Conservation (phyloP, 148 eudicot genomes). For the Fallopia convolvulus region DNA sequence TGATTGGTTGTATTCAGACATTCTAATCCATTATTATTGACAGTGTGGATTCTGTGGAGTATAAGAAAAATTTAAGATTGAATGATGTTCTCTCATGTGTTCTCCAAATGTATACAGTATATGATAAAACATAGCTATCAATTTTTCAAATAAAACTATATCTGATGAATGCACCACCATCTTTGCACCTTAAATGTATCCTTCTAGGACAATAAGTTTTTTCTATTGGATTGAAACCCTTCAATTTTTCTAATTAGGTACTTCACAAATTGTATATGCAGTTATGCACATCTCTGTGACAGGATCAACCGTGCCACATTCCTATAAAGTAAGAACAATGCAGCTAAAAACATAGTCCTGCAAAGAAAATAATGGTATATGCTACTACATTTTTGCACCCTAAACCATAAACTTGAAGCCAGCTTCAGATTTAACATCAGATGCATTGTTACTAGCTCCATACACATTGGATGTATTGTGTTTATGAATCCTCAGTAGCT, state of each 20-base stretch:
- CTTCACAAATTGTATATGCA: neutral
- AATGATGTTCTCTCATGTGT: neutral
- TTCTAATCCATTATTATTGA: neutral
- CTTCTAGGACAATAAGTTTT: neutral
- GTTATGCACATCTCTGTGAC: neutral
- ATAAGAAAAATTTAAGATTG: neutral
- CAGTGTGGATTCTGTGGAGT: neutral
- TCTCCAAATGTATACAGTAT: neutral
- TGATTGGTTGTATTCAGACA: neutral
- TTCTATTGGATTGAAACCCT: no score
- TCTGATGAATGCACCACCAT: neutral
- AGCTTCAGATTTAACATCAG: neutral
- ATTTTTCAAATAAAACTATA: neutral
- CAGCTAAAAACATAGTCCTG: neutral
- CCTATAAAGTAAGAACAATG: neutral
- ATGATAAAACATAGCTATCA: neutral
- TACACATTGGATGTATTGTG: neutral
- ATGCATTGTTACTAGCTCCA: neutral
- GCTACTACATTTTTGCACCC: neutral
- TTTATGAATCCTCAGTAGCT: neutral
- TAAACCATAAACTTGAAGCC: neutral
- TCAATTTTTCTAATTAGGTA: neutral
- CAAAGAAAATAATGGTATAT: neutral
- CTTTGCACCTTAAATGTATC: neutral
- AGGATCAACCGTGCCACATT: neutral